Percentiles rank a stretch among this genome's conserved stretches.
These are phyloP conservation scores for Petasospora rhodanensis DNA, from an alignment of 1,139 yeast genomes.

Conservation along the genomic window DNA sequence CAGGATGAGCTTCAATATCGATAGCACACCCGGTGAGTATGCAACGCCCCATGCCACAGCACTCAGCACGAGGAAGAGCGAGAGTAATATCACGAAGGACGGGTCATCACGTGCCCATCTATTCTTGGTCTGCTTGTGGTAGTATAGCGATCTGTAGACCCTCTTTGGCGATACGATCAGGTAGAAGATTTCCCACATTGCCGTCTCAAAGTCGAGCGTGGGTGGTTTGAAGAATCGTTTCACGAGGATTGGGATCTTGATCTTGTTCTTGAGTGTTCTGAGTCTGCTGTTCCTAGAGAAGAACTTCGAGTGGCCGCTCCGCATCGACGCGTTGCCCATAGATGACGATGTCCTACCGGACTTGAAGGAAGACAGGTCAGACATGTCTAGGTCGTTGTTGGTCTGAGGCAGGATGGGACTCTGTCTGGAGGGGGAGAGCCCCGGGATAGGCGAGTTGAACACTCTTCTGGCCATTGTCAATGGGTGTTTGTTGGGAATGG, in stretches of 20 bases:
- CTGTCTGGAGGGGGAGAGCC: too few relatives aligned
- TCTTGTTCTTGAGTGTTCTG: conserved; percentile 6
- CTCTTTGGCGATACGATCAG: conserved; percentile 71
- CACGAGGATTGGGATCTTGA: conserved; percentile 37
- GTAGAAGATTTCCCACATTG: conserved; percentile 84
- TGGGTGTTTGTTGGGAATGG: too few relatives aligned
- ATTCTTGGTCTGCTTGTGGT: conserved; percentile 66
- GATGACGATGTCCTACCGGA: conserved; percentile 20
- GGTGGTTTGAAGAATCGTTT: conserved; percentile 64
- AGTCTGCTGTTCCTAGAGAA: background rate
- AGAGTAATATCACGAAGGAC: conserved; percentile 69
- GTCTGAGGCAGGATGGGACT: conserved; percentile 21
- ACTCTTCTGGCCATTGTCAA: too few relatives aligned
- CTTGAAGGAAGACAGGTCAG: conserved; percentile 21
- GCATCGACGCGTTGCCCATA: conserved; percentile 1
- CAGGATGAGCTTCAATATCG: conserved; percentile 58
- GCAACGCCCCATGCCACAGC: conserved; percentile 92
- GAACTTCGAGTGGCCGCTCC: background rate
- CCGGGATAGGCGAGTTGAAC: too few relatives aligned
- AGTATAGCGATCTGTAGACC: conserved; percentile 77
- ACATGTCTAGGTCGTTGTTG: conserved; percentile 14
- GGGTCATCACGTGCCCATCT: conserved; percentile 91
- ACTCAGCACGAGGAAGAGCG: conserved; percentile 59
- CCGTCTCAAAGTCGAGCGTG: conserved; percentile 86
- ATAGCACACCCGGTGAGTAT: conserved; percentile 58